These are phyloP conservation scores for Fusarium begoniae DNA, from an alignment of 2,329 filamentous ascomycete genomes.

Conservation along the genomic window DNA sequence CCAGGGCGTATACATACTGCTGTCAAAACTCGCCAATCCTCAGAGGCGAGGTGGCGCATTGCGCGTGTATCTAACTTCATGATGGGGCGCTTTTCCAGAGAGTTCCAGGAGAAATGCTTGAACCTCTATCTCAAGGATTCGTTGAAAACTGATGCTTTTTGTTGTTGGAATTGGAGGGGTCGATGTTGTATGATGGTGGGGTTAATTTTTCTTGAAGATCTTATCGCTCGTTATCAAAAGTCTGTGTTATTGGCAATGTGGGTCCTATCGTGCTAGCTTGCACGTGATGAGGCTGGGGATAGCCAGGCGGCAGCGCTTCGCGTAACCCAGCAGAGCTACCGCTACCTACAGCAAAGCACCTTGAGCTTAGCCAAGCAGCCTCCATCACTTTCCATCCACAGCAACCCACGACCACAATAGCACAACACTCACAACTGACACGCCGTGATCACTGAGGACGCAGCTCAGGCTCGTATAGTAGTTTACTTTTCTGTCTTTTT, in stretches of 20 bases:
- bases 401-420: slow-evolving; percentile 38
- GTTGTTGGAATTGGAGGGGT: slow-evolving; percentile 33
- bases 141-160: not conserved
- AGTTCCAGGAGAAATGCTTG: not conserved
- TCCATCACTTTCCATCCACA: slow-evolving; percentile 51
- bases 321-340: slow-evolving; percentile 54
- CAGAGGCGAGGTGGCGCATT: slow-evolving; percentile 88
- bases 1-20: slow-evolving; percentile 69
- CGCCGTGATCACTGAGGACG: slow-evolving; percentile 12
- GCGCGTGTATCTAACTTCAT: slow-evolving; percentile 98
- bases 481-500: slow-evolving; percentile 7
- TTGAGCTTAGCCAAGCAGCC: slow-evolving; percentile 51
- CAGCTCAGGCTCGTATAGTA: slow-evolving; percentile 8
- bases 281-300: slow-evolving; percentile 48
- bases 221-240: slow-evolving; percentile 39
- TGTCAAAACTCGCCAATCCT: slow-evolving; percentile 95
- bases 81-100: slow-evolving; percentile 29
- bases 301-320: slow-evolving; percentile 56
- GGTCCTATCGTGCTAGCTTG: not conserved
- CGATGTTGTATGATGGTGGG: slow-evolving; percentile 42
- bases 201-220: slow-evolving; percentile 43
- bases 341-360: slow-evolving; percentile 40
- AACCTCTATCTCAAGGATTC: not conserved
- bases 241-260: slow-evolving; percentile 1
- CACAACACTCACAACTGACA: slow-evolving; percentile 28